Evolutionary conservation across 371 early-diverging fungal species (phyloP), one percentile per base, ranked within the genome.

Genomic region (Mortierella sp.): DNA sequence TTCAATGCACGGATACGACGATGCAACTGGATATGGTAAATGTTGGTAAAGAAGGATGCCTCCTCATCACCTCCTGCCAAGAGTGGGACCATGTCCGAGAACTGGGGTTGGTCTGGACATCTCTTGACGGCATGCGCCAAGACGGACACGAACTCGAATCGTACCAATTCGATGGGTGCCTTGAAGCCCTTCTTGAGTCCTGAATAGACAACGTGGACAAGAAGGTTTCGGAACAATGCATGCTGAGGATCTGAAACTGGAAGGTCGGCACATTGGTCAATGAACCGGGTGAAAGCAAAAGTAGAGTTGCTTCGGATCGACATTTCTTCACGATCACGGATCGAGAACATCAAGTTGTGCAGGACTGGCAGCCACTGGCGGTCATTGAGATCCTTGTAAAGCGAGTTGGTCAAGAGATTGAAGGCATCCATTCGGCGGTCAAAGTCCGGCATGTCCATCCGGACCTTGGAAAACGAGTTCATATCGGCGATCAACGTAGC

Each of bases 11-110:
- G 90, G 16, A 90, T 69, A 62, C 98, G 94, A 64, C 98, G 92
- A 80, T 98, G 97, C 9, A 91, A 71, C 84, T 99, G 99, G 72
- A 98, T 87, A 74, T 99, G 99, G 69, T 93, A 89, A 60, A 98
- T 87, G 71, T 98, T 98, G 95, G 68, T 95, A 88, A 52, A 82
- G 85, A 66, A 75, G 63, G 58, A 74, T 21, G 91, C 88, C 74
- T 96, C 97, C 43, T 95, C 95, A 62, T 85, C 84, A 14, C 84
- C 86, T 57, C 84, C 86, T 25, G 87, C 91, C 52, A 94, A 75
- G 43, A 96, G 77, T 6, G 76, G 77, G 0, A 83, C 82, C 91
- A 96, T 84, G 63, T 93, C 94, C 21, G 80, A 77, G 70, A 95
- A 93, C 16, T 87, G 82, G 15, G 87, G 81, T 7, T 86, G 58